Evolutionary conservation across 1,284 basidiomycete species (phyloP), one percentile per base, ranked within the genome.

Genomic region (Paramarasmius palmivorus): DNA sequence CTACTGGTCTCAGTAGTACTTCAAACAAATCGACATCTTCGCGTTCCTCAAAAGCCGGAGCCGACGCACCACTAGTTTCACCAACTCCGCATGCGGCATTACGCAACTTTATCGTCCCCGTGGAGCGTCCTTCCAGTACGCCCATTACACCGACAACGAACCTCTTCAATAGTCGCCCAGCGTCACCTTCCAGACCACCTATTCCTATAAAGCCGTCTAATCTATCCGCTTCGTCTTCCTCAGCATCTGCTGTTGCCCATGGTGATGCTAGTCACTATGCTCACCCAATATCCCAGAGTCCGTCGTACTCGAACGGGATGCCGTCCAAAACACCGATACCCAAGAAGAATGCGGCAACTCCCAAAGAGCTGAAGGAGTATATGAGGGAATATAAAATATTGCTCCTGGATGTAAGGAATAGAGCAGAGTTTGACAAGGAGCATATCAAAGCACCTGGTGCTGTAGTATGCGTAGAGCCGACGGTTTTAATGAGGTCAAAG

Each of bases 381-480:
- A 71, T 90, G 57, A 76, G 78, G 1, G 73, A 82, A 17, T 73
- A 86, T 59, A 85, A 86, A 49, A 80, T 94, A 5, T 74, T 98
- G 4, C 65, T 98, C 14, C 75, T 98, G 22, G 95, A 98, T 68
- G 82, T 96, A 7, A 82, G 95, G 20, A 80, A 83, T 8, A 77
- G 93, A 37, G 82, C 82, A 3, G 88, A 92, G 55, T 95, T 89
- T 62, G 83, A 92, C 57, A 71, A 65, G 8, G 90, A 88, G 50
- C 86, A 88, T 58, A 89, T 98, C 53, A 82, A 79, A 50, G 74
- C 73, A 14, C 22, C 29, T 39, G 38, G 42, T 3, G 44, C 86
- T 17, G 78, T 89, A 1, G 86, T 95, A 2, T 96, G 93, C 71
- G 79, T 98, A 35, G 95, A 98, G 68, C 92, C 93, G 5, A 81